Evolutionary conservation across 2,329 filamentous ascomycete genomes (phyloP).

Genomic region (Alternaria burnsii): DNA sequence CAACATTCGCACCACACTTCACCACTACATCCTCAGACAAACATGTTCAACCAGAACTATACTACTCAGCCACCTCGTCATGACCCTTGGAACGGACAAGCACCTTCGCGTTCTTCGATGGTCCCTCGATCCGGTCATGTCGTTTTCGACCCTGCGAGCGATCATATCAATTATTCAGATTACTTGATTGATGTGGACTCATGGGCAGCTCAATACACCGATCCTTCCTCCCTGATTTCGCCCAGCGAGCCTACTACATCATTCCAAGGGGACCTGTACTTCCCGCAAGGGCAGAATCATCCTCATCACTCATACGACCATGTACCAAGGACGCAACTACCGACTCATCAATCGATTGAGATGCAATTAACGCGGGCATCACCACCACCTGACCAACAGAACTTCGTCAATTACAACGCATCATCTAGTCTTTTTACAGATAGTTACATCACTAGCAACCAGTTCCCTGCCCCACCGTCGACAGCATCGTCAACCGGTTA

Average conservation of each 20-base stretch:
- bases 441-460: constrained; percentile 30
- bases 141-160: constrained; percentile 44
- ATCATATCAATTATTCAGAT: constrained; percentile 31
- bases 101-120: constrained; percentile 37
- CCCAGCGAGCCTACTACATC: constrained; percentile 39
- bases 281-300: constrained; percentile 24
- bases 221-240: constrained; percentile 37
- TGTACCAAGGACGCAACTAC: constrained; percentile 20
- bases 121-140: constrained; percentile 38
- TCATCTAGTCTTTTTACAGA: constrained; percentile 37
- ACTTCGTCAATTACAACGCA: constrained; percentile 40
- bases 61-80: constrained; percentile 36
- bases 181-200: constrained; percentile 33
- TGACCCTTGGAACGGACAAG: constrained; percentile 45
- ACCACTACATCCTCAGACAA: constrained; percentile 28
- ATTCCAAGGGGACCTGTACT: constrained; percentile 35
- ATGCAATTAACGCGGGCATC: constrained; percentile 35
- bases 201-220: constrained; percentile 40
- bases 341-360: constrained; percentile 31
- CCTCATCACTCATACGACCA: constrained; percentile 23
- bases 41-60: constrained; percentile 32
- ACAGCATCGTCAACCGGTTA: constrained; percentile 33
- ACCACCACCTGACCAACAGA: constrained; percentile 35
- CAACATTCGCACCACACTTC: constrained; percentile 29
- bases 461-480: constrained; percentile 31